Base-by-base conservation (phyloP, 2,329 filamentous ascomycete species). In the Fusarium sororula region DNA sequence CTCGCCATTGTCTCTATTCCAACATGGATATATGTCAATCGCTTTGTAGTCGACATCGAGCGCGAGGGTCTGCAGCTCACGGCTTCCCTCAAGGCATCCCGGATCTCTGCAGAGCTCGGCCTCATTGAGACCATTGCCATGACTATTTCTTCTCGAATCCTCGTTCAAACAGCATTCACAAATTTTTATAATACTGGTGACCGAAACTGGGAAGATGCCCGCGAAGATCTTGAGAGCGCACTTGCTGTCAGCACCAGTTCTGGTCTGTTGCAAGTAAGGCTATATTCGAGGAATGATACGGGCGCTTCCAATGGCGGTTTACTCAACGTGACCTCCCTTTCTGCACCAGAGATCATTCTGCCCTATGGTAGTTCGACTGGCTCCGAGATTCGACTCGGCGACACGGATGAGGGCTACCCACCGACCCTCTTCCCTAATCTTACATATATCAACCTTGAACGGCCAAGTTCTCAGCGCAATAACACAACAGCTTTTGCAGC, bases 1-100 rank as follows among this genome's bases (percentile, higher is more conserved):
- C 88, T 98, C 70, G 90, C 92, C 63, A 90, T 97, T 70, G 88
- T 98, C 70, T 91, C 94, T 22, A 89, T 98, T 72, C 94, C 95
- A 77, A 93, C 92, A 81, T 90, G 88, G 88, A 81, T 90, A 65
- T 90, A 86, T 73, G 87, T 90, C 77, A 86, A 89, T 76, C 80
- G 83, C 69, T 89, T 89, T 76, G 87, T 90, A 70, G 74, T 84
- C 74, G 79, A 83, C 58, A 85, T 90, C 74, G 85, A 88, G 80
- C 83, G 89, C 18, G 87, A 89, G 58, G 89, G 91, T 58, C 89
- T 98, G 54, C 85, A 91, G 32, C 87, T 98, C 70, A 94, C 94
- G 3, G 95, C 95, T 12, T 95, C 93, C 6, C 90, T 98, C 79
- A 98, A 98, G 82, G 92, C 95, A 26, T 91, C 93, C 37, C 92